A percentile compares a stretch with the other conserved stretches of the same genome.
These are phyloP conservation scores for Neofusicoccum cordaticola DNA, from an alignment of 2,329 filamentous ascomycete species.

Conservation along the genomic window DNA sequence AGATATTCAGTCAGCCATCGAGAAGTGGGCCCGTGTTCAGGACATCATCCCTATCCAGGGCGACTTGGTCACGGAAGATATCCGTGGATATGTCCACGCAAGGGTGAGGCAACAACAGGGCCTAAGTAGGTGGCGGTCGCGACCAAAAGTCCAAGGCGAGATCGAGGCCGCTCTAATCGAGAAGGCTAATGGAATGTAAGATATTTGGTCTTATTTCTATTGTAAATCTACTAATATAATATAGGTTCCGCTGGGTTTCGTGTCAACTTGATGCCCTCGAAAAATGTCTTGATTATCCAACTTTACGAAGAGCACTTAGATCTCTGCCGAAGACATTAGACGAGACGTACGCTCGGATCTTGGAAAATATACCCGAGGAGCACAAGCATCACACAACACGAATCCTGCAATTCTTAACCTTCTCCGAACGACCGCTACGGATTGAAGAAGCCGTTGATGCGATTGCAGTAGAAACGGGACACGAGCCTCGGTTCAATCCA, in stretches of 20 bases:
- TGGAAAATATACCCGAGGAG: not conserved
- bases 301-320: not conserved
- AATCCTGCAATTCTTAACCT: conserved; percentile 14
- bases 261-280: conserved; percentile 18
- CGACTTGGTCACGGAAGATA: not conserved
- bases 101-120: not conserved
- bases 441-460: conserved; percentile 4
- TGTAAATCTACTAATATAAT: not conserved
- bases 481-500: not conserved
- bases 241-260: conserved; percentile 20
- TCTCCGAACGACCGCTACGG: not conserved
- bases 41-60: not conserved
- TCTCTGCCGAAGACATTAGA: conserved; percentile 15
- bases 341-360: conserved; percentile 18
- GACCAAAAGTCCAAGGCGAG: not conserved
- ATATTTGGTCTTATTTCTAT: not conserved
- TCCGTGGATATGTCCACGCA: not conserved
- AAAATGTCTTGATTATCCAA: not conserved
- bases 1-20: not conserved
- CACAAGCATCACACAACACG: not conserved
- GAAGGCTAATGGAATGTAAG: not conserved
- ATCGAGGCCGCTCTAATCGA: not conserved
- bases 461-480: not conserved
- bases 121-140: not conserved
- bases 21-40: not conserved